Evolutionary conservation across 1,284 basidiomycete genomes (phyloP), one percentile per base, ranked within the genome.

Genomic region (Sporisorium graminicola): DNA sequence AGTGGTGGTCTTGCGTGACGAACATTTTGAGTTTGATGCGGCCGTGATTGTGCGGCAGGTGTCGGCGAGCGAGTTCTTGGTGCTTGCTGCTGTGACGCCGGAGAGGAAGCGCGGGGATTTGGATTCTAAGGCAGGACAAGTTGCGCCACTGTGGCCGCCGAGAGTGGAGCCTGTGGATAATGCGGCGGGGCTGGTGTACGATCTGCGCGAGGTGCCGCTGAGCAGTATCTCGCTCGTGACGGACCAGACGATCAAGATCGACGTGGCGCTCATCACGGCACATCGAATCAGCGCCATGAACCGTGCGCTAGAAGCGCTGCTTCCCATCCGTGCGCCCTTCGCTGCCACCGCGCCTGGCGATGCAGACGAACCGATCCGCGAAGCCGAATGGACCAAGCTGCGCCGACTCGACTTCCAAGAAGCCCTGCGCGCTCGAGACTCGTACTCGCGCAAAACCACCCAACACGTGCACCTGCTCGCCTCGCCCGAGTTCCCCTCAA

Each of bases 351-450:
- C n/a, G n/a, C n/a, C 59, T 16, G 10, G 42, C 3, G 20, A 31
- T 5, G 5, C 46, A 0, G 24, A 33, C 13, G 46, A 42, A n/a
- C n/a, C n/a, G 9, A 24, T 69, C 2, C 31, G 42, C 3, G 87
- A 87, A 60, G 84, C 82, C 0, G 94, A 94, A 67, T 98, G 95
- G 95, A 88, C 88, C 52, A 90, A 92, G 58, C 88, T 95, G 78
- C 90, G 92, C 47, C 88, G 90, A n/a, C 87, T 99, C 18, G 95
- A 99, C 70, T 97, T 99, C 86, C 94, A 98, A 85, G 96, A 98
- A 74, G 87, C 89, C 24, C 83, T 98, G 51, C 89, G 90, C 50
- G 83, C 88, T 33, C 88, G 95, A 62, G 88, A 91, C 87, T 6
- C 86, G 88, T 73, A 87, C 87, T 47, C 84, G 91, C 46, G 72